These are phyloP conservation scores for Mycena belliarum DNA, from an alignment of 768 basidiomycete species.

Conservation along the genomic window DNA sequence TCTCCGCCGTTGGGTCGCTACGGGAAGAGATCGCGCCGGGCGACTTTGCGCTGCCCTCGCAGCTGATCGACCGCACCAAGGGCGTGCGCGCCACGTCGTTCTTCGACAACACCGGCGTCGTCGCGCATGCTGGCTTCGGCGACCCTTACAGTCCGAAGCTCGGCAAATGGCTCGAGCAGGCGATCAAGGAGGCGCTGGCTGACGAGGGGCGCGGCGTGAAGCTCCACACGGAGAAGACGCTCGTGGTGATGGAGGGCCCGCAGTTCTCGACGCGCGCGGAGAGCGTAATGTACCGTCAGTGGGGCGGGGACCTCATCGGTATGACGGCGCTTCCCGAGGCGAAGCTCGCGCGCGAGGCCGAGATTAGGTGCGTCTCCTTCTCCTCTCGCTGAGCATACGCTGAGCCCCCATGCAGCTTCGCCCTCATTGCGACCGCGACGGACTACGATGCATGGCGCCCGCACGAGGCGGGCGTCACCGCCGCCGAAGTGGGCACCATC, in stretches of 20 bases:
- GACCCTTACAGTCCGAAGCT: slow-evolving; percentile 81
- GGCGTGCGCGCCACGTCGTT: slow-evolving; percentile 86
- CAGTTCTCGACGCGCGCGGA: slow-evolving; percentile 99
- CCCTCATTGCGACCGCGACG: slow-evolving; percentile 85
- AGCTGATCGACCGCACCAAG: slow-evolving; percentile 97
- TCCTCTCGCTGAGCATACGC: neutral
- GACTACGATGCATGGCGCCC: slow-evolving; percentile 97
- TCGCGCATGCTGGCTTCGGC: slow-evolving; percentile 93
- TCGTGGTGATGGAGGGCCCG: slow-evolving; percentile 97
- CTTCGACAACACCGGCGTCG: slow-evolving; percentile 80
- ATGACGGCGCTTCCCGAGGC: slow-evolving; percentile 97
- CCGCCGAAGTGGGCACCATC: slow-evolving; percentile 88
- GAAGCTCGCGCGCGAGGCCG: slow-evolving; percentile 95
- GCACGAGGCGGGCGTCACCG: slow-evolving; percentile 79
- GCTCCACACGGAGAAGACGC: slow-evolving; percentile 79
- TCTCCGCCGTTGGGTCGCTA: slow-evolving; percentile 93
- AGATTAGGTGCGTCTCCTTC: slow-evolving; percentile 66
- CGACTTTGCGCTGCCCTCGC: slow-evolving; percentile 82
- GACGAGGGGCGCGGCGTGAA: slow-evolving; percentile 58
- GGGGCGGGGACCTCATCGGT: slow-evolving; percentile 94
- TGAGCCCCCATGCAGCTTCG: slow-evolving; percentile 61
- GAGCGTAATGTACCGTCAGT: slow-evolving; percentile 88
- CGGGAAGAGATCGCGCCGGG: slow-evolving; percentile 92
- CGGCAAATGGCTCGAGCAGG: slow-evolving; percentile 62
- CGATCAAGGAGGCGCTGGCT: slow-evolving; percentile 64